Evolutionary conservation across 2,329 filamentous ascomycete species (phyloP), one percentile per base, ranked within the genome.

Genomic region (Pestalotiopsis fici): DNA sequence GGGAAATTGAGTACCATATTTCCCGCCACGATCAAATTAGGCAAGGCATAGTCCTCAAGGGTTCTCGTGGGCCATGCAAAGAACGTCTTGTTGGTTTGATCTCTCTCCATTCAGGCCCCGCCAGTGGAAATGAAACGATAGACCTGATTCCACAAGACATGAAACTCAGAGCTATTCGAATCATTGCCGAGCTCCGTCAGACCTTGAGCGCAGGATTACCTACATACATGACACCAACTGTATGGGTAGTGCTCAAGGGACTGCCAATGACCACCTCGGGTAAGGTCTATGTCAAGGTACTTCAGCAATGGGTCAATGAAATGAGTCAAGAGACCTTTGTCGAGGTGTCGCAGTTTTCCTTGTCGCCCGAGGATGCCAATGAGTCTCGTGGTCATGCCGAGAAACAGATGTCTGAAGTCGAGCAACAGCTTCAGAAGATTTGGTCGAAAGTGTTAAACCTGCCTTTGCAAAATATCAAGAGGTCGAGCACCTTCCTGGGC

Each of bases 1-100:
- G 66, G 18, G 66, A 67, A 47, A 65, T 67, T 23, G 66, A 67
- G 27, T 65, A 67, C 57, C 66, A 65, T 35, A 64, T 64, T 21
- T 64, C 61, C 15, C 18, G 15, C 11, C 61, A 64, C 13, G 61
- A 54, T 6, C 47, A 35, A 39, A 23, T 64, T 43, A 55, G 50
- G 27, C 61, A 64, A n/a, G 47, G 31, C 6, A 13, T 56, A 3
- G 61, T 64, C 21, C 21, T 64, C 31, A 64, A 64, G 28, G 61
- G 61, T 18, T 47, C 61, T 47, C 61, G 61, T 23, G 61, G 61
- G n/a, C 47, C 28, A 11, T 64, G 61, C 43, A 64, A 28, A 25
- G 61, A 64, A 9, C 61, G 61, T n/a, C 61, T 64, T 5, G 61
- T 64, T 21, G 61, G 43, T 7, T 25, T 64, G n/a, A 31, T 64